These are phyloP conservation scores for Trematosphaeria pertusa DNA, from an alignment of 2,329 filamentous ascomycete species.

Conservation along the genomic window DNA sequence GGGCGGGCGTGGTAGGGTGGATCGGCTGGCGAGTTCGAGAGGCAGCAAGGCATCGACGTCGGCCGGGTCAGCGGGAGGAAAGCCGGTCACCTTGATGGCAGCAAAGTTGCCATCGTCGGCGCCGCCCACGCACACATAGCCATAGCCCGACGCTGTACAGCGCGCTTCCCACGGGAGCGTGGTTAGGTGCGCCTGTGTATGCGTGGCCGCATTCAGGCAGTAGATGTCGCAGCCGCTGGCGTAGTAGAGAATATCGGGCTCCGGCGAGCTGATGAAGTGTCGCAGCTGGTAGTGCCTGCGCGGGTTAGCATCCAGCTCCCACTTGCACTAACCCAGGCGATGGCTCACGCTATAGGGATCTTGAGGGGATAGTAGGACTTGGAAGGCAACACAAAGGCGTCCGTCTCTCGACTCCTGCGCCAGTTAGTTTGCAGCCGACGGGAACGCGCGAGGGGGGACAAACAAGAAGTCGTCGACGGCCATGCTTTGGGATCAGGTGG, in stretches of 20 bases:
- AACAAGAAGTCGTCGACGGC: slow-evolving; percentile 49
- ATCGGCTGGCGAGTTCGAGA: slow-evolving; percentile 52
- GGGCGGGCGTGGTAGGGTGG: slow-evolving; percentile 41
- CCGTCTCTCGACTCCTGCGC: slow-evolving; percentile 54
- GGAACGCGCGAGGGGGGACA: slow-evolving; percentile 5
- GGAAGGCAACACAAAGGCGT: slow-evolving; percentile 53
- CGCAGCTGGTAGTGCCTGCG: slow-evolving; percentile 85
- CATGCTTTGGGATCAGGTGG: slow-evolving; percentile 41
- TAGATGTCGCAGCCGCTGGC: slow-evolving; percentile 72
- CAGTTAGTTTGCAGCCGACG: slow-evolving; percentile 20
- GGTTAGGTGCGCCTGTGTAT: slow-evolving; percentile 77
- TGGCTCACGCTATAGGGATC: slow-evolving; percentile 56
- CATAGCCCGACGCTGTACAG: slow-evolving; percentile 84
- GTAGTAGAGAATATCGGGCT: slow-evolving; percentile 82
- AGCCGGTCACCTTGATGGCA: slow-evolving; percentile 69
- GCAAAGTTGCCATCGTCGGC: slow-evolving; percentile 84
- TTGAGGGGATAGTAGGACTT: slow-evolving; percentile 57
- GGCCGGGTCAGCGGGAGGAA: slow-evolving; percentile 48
- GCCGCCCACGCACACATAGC: slow-evolving; percentile 91
- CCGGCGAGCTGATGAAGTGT: slow-evolving; percentile 84
- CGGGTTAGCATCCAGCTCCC: slow-evolving; percentile 27
- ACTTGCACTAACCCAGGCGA: too few relatives aligned
- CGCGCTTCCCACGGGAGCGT: slow-evolving; percentile 73
- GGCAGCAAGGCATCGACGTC: slow-evolving; percentile 66
- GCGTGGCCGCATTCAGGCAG: slow-evolving; percentile 67